Base-by-base conservation (phyloP, 257 asterid genomes). In the Verbascum thapsus region DNA sequence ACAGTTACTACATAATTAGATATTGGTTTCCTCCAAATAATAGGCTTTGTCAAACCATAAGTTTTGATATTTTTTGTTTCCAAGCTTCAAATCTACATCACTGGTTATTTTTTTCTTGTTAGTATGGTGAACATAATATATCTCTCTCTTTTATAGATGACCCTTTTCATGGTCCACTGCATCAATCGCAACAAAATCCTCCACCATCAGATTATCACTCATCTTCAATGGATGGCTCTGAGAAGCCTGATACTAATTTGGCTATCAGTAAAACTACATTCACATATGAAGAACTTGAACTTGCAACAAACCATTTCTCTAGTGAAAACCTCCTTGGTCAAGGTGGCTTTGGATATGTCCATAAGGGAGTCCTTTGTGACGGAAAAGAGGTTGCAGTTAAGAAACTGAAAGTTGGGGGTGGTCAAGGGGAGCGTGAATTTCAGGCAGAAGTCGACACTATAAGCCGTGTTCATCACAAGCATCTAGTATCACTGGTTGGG, bases 351-450 rank as follows among this genome's bases (percentile, higher is more conserved):
- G 96, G 96, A 60, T 87, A 83, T 76, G 98, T 87, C 48, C 88
- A 87, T 58, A 87, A 83, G 80, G 98, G 96, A 65, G 76, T 90
- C 53, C 78, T 90, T 70, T 72, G 18, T 61, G 82, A 82, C 64
- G 98, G 95, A 59, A 85, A 73, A 80, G 83, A 64, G 70, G 98
- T 90, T 39, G 98, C 98, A 18, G 68, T 87, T 53, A 90, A 90
- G 85, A 85, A 83, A 53, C 81, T 90, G 54, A 90, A 90, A 70
- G 68, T 72, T 53, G 97, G 91, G 67, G 84, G 97, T 59, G 85
- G 89, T 57, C 97, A 89, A 64, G 97, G 95, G 72, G 97, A 90
- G 74, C 96, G 97, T n/a, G 97, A 90, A 72, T 90, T 90, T 79
- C 97, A 85, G 75, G 97, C 97, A 23, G 97, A 90, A 83, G 97